phyloP scores from a whole-genome alignment of 2,329 filamentous ascomycete species.

The Alternaria arbusti region DNA sequence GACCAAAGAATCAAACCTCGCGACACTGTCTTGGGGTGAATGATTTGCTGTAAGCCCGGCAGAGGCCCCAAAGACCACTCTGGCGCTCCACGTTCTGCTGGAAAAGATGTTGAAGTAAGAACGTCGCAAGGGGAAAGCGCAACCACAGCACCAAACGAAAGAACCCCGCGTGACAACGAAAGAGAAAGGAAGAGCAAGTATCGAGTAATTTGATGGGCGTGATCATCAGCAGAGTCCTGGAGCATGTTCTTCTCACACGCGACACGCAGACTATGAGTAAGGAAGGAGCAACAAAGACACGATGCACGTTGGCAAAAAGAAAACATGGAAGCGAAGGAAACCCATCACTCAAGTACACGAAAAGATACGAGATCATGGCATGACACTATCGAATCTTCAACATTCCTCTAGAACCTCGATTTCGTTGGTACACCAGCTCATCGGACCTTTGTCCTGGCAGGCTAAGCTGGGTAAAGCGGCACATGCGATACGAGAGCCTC shows the following conservation, averaged over 20 bases:
- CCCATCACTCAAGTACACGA: background rate
- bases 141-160: background rate
- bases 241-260: background rate
- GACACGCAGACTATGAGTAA: background rate
- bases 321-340: background rate
- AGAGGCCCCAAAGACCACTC: background rate
- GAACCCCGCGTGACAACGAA: background rate
- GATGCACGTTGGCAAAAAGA: background rate
- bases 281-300: background rate
- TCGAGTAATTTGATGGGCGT: background rate
- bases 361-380: background rate
- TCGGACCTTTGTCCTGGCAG: background rate
- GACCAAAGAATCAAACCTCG: background rate
- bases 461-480: background rate
- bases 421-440: background rate
- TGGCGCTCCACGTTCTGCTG: background rate
- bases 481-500: background rate
- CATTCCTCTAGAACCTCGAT: background rate
- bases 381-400: background rate
- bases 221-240: background rate
- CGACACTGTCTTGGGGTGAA: background rate
- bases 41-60: fast-evolving
- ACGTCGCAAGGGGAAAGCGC: background rate
- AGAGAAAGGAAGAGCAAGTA: background rate
- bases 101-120: background rate